Conservation (phyloP, 345 rosid species). For the Lumnitzera littorea region DNA sequence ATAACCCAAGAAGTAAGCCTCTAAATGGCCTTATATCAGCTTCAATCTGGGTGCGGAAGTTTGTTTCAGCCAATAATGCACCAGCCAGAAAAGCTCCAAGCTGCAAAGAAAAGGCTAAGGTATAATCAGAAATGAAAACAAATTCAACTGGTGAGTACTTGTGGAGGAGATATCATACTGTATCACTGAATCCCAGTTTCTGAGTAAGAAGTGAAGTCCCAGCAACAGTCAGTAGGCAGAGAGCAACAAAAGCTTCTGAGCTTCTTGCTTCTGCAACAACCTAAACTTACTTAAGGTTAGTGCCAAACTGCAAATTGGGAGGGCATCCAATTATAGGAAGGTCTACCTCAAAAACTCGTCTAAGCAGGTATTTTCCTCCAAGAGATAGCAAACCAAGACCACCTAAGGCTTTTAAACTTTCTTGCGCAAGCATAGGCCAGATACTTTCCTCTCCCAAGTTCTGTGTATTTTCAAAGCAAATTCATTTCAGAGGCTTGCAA, state of each 20-base stretch:
- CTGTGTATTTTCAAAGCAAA: slow-evolving; percentile 23
- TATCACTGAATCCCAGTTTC: slow-evolving; percentile 90
- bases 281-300: slow-evolving; percentile 27
- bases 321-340: neutral
- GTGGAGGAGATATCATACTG: slow-evolving; percentile 38
- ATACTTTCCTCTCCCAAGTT: slow-evolving; percentile 63
- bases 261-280: slow-evolving; percentile 96
- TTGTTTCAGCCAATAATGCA: slow-evolving; percentile 91
- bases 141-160: neutral
- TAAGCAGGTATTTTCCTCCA: slow-evolving; percentile 76
- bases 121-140: slow-evolving; percentile 5
- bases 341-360: slow-evolving; percentile 78
- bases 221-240: slow-evolving; percentile 85
- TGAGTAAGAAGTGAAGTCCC: slow-evolving; percentile 94
- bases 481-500: neutral
- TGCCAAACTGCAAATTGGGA: neutral
- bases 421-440: slow-evolving; percentile 85
- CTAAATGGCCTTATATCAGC: slow-evolving; percentile 98
- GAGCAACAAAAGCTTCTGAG: slow-evolving; percentile 94
- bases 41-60: slow-evolving; percentile 92
- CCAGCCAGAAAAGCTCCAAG: slow-evolving; percentile 99
- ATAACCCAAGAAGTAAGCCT: slow-evolving; percentile 92
- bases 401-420: slow-evolving; percentile 79
- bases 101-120: slow-evolving; percentile 29
- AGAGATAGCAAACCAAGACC: slow-evolving; percentile 91